Conservation (phyloP, 176 grass and related monocot genomes). For the Carex scoparia region DNA sequence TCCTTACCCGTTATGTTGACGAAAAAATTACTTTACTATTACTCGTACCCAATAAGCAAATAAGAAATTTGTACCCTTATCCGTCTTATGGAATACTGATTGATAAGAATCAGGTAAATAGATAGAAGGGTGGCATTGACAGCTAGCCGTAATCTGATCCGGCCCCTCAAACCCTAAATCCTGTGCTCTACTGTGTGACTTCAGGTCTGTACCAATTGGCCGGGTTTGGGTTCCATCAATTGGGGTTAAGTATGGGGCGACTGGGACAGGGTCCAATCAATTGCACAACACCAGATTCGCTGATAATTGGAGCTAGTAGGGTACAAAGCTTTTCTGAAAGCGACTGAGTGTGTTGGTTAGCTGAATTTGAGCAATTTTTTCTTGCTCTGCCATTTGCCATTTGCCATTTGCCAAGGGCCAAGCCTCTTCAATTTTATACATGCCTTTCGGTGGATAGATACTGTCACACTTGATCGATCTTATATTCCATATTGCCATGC, state of each 20-base stretch:
- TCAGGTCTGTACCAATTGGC: not conserved
- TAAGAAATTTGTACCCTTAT: too few species aligned
- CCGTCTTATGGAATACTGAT: too few species aligned
- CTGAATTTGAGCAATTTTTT: not conserved
- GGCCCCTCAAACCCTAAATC: too few species aligned
- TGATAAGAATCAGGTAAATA: too few species aligned
- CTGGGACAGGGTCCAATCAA: not conserved
- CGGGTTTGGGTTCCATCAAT: not conserved
- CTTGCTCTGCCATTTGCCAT: not conserved
- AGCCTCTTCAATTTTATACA: not conserved
- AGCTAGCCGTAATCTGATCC: too few species aligned
- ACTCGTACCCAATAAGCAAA: too few species aligned
- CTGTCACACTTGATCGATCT: not conserved
- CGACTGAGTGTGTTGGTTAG: not conserved
- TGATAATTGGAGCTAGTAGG: constrained; percentile 13
- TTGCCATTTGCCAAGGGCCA: not conserved
- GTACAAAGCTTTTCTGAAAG: constrained; percentile 13
- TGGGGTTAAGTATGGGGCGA: not conserved
- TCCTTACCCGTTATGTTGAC: too few species aligned
- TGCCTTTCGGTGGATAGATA: constrained; percentile 1
- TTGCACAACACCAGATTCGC: not conserved
- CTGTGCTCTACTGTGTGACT: too few species aligned
- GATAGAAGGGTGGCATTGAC: too few species aligned
- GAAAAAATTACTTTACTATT: too few species aligned
- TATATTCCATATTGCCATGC: not conserved